Conservation (phyloP, 2,329 filamentous ascomycete species). For the Tolypocladium sp. region DNA sequence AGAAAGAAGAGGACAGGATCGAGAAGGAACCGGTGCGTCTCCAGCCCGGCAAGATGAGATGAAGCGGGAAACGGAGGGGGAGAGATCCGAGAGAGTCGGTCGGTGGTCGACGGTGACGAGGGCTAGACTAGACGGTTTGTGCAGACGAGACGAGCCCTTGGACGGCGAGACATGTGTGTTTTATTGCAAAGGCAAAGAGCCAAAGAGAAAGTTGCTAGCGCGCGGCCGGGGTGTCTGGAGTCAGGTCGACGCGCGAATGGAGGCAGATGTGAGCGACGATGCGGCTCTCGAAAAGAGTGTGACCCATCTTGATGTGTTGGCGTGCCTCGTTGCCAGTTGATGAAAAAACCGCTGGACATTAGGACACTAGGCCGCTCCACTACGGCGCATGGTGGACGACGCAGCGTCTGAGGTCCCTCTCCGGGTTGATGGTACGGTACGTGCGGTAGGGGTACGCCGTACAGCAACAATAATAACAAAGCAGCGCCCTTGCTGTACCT, state of each 20-base stretch:
- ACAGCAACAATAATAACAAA: neutral
- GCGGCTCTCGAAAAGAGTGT: slow-evolving; percentile 55
- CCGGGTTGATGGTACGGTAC: neutral
- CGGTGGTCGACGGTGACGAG: neutral
- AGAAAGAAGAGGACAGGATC: neutral
- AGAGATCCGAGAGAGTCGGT: neutral
- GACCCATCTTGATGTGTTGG: slow-evolving; percentile 84
- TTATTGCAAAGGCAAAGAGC: slow-evolving; percentile 45
- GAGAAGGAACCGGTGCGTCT: neutral
- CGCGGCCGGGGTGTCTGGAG: slow-evolving; percentile 39
- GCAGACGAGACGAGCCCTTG: slow-evolving; percentile 42
- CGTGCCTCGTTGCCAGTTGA: slow-evolving; percentile 77
- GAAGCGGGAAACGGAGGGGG: neutral
- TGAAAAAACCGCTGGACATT: slow-evolving; percentile 48
- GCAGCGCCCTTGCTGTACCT: no score
- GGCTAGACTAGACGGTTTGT: slow-evolving; percentile 16
- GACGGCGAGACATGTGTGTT: slow-evolving; percentile 53
- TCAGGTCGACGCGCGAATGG: slow-evolving; percentile 23
- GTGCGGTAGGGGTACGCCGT: neutral
- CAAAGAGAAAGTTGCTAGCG: slow-evolving; percentile 29
- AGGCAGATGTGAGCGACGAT: slow-evolving; percentile 51
- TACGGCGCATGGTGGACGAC: slow-evolving; percentile 31
- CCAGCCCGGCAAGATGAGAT: neutral
- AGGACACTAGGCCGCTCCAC: slow-evolving; percentile 56
- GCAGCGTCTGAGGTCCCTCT: slow-evolving; percentile 4